Conservation (phyloP, 352 stramenopile genomes). For the Plasmopara muralis region DNA sequence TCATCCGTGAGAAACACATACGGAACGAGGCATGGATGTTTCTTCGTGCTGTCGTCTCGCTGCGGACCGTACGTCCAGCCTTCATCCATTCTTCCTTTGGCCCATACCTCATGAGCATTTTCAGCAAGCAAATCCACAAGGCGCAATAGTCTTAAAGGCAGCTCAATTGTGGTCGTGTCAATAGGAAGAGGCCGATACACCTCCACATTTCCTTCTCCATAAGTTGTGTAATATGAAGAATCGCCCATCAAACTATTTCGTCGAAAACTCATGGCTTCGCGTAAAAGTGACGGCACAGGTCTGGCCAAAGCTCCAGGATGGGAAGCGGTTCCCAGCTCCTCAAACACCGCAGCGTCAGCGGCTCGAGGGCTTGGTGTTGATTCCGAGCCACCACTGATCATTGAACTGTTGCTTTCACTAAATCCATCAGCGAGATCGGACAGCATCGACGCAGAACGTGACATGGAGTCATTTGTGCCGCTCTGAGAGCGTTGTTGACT, state of each 20-base stretch:
- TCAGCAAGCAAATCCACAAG: conserved; percentile 79
- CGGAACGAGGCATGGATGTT: conserved; percentile 78
- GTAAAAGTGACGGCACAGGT: conserved; percentile 47
- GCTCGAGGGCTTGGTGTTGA: conserved; percentile 18
- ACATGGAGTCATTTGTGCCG: conserved; percentile 55
- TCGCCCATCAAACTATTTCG: conserved; percentile 74
- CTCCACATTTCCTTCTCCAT: conserved; percentile 50
- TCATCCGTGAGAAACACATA: conserved; percentile 88
- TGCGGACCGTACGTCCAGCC: conserved; percentile 80
- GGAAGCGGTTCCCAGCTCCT: conserved; percentile 22
- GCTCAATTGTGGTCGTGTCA: conserved; percentile 61
- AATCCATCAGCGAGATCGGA: conserved; percentile 37
- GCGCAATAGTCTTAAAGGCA: conserved; percentile 53
- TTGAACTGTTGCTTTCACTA: conserved; percentile 25
- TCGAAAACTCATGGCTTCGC: conserved; percentile 71
- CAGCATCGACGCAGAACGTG: conserved; percentile 57
- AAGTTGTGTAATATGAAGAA: conserved; percentile 69
- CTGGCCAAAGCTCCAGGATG: conserved; percentile 31
- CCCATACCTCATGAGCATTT: conserved; percentile 85
- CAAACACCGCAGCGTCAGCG: conserved; percentile 23
- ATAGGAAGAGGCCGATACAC: conserved; percentile 72
- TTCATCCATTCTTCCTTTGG: conserved; percentile 82
- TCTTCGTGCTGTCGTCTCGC: conserved; percentile 71
- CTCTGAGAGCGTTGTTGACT: conserved; percentile 31
- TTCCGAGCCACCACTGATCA: conserved; percentile 21